Base-by-base conservation (phyloP, 78 protist genomes). In the Dictyostelium brefeldianum region DNA sequence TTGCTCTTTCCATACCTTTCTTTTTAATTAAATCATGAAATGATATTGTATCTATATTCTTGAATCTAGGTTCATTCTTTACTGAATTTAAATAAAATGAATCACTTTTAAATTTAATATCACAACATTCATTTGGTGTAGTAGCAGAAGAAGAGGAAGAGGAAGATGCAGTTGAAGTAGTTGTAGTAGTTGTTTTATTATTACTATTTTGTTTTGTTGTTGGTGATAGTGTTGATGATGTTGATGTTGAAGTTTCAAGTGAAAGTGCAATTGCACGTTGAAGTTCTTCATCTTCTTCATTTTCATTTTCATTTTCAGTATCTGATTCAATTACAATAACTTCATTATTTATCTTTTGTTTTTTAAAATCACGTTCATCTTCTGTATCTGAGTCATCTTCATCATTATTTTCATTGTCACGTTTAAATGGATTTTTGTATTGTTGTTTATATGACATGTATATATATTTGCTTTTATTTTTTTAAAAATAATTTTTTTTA, bases 41-140 rank as follows among this genome's bases (percentile, higher is more conserved):
- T 15, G 89, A 46, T 81, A 65, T 11, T n/a, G 74, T 65, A 12
- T 3, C 12, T n/a, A 15, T 65, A 14, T 46, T 2, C 7, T 8
- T 20, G 27, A 64, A 0, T 80, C 73, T 43, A 12, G 59, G 41
- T 54, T 84, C 57, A 57, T 74, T 50, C 0, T 22, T 57, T 12
- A 62, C 5, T 74, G 59, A 48, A 75, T 84, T 84, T 10, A 84
- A 22, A 84, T 84, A 84, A 59, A 84, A 84, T 43, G 57, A 18
- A 29, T 74, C 41, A 3, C 64, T 15, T 27, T 15, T 36, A 36
- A 69, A 69, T 69, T 69, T 36, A 14, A 7, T 25, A 36, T 36
- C 43, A 36, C 43, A 36, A 36, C 43, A 36, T 36, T 36, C 43
- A 36, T 36, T 36, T 36, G 43, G 43, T 36, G 43, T 36, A 36